Conservation (phyloP, 257 asterid genomes). For the Salvia miltiorrhiza region DNA sequence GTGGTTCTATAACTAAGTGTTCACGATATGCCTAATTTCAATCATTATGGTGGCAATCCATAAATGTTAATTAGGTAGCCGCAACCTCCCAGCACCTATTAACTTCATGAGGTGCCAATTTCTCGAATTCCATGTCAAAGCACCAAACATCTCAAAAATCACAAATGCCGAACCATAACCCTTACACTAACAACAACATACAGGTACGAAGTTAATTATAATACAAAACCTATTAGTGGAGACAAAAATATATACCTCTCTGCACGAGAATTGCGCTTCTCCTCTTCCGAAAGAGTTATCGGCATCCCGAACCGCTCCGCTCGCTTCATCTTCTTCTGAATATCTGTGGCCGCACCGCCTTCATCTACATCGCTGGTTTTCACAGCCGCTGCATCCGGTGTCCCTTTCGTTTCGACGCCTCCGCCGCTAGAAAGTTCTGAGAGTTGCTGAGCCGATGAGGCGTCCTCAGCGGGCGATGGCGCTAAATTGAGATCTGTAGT, state of each 20-base stretch:
- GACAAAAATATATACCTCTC: constrained; percentile 50
- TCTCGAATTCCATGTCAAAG: not conserved
- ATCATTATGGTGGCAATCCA: not conserved
- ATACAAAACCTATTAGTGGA: not conserved
- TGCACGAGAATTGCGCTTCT: constrained; percentile 86
- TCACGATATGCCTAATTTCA: not conserved
- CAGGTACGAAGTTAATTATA: not conserved
- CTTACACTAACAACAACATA: constrained; percentile 5
- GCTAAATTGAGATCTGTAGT: constrained; percentile 41
- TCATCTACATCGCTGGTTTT: constrained; percentile 26
- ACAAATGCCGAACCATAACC: constrained; percentile 24
- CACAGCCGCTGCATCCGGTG: constrained; percentile 17
- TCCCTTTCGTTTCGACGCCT: constrained; percentile 37
- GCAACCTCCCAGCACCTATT: not conserved
- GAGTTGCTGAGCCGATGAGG: constrained; percentile 11
- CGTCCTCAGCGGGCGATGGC: constrained; percentile 28
- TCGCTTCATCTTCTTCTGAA: constrained; percentile 83
- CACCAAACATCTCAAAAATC: not conserved
- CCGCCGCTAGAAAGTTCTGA: constrained; percentile 30
- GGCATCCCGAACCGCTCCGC: constrained; percentile 90
- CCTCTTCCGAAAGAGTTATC: constrained; percentile 74
- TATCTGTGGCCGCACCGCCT: constrained; percentile 43
- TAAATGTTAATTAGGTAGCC: not conserved
- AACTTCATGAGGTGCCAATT: not conserved
- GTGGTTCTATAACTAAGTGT: not conserved